These are phyloP conservation scores for Sutorius australiensis DNA, from an alignment of 768 basidiomycete species.

Conservation along the genomic window DNA sequence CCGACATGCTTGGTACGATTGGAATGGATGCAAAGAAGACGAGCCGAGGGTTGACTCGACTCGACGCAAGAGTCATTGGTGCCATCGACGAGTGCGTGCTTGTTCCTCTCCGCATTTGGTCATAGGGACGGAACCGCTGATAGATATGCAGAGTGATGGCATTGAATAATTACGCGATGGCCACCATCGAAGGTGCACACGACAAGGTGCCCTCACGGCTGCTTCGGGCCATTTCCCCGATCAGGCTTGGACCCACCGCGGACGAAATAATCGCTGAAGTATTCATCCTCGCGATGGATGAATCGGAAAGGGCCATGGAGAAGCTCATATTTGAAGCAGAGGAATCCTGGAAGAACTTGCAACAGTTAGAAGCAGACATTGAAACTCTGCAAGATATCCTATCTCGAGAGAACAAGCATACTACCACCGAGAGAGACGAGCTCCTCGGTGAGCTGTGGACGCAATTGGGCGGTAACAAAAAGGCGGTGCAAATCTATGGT, in stretches of 20 bases:
- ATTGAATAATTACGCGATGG: constrained; percentile 67
- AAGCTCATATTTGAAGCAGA: constrained; percentile 69
- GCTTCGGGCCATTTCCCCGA: constrained; percentile 39
- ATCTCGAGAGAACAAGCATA: constrained; percentile 50
- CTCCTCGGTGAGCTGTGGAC: constrained; percentile 71
- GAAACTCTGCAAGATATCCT: constrained; percentile 54
- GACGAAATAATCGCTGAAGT: constrained; percentile 48
- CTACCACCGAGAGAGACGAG: constrained; percentile 45
- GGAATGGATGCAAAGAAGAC: constrained; percentile 58
- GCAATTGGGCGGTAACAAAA: constrained; percentile 56
- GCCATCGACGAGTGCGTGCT: constrained; percentile 65
- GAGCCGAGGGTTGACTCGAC: constrained; percentile 54
- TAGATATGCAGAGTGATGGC: constrained; percentile 55
- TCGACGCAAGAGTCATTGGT: constrained; percentile 66
- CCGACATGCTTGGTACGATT: constrained; percentile 49
- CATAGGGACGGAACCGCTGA: not conserved
- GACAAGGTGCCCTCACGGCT: constrained; percentile 26
- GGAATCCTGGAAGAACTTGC: constrained; percentile 49
- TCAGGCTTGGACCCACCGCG: constrained; percentile 32
- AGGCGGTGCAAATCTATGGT: constrained; percentile 46
- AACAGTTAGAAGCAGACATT: constrained; percentile 60
- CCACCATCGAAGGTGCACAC: constrained; percentile 44
- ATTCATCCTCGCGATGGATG: constrained; percentile 61
- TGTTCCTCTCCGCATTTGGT: constrained; percentile 14
- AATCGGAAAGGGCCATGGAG: constrained; percentile 48